Percentiles rank a stretch among this genome's conserved stretches.
Conservation (phyloP, 116 monocot species). For the Phalaenopsis hybrid region DNA sequence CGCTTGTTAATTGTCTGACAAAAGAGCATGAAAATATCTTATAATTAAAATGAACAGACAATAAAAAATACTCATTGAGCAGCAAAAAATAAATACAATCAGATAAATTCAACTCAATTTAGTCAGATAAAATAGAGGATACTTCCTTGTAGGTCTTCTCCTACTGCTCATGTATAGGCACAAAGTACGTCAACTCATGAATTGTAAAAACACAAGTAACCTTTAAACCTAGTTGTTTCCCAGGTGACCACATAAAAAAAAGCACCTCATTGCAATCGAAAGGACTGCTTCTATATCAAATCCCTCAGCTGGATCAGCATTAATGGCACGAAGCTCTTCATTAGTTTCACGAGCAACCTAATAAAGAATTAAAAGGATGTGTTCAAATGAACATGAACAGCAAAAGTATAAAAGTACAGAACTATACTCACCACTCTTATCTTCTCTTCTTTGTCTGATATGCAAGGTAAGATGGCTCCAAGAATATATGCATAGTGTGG, state of each 20-base stretch:
- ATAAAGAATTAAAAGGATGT: not conserved
- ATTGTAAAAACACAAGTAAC: constrained; percentile 17
- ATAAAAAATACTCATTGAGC: not conserved
- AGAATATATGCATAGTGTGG: constrained; percentile 95
- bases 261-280: constrained; percentile 79
- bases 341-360: constrained; percentile 98
- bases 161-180: constrained; percentile 12
- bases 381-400: not conserved
- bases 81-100: not conserved
- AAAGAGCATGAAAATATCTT: constrained; percentile 2
- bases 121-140: not conserved
- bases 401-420: not conserved
- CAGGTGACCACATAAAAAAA: constrained; percentile 16
- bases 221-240: constrained; percentile 21
- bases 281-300: constrained; percentile 85
- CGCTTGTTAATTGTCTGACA: constrained; percentile 81
- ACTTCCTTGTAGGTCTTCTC: not conserved
- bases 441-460: constrained; percentile 98
- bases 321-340: constrained; percentile 84
- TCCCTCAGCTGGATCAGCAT: constrained; percentile 71
- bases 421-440: constrained; percentile 70
- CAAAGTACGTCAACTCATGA: constrained; percentile 13
- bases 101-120: not conserved
- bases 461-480: constrained; percentile 93
- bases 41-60: not conserved